Percentiles rank a stretch among this genome's conserved stretches.
Evolutionary conservation across 306 rosid genomes (phyloP).

Genomic region (Heteromeles arbutifolia): DNA sequence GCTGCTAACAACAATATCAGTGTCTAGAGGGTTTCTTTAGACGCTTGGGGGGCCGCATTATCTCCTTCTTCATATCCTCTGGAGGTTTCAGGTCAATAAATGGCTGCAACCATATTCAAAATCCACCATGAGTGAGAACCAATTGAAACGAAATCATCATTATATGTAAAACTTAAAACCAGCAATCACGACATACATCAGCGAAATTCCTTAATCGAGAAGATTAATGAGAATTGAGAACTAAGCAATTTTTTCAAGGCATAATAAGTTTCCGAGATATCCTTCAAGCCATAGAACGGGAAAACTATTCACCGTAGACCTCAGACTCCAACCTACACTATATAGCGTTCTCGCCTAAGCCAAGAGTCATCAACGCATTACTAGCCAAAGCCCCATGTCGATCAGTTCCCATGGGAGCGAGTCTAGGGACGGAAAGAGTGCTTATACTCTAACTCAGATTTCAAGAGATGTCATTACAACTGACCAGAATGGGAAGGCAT

Average conservation of each 20-base stretch:
- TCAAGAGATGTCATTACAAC: neutral
- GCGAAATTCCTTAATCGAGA: neutral
- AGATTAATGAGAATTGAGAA: neutral
- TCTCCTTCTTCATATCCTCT: slow-evolving; percentile 67
- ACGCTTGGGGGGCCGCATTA: slow-evolving; percentile 60
- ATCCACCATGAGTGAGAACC: too few species aligned
- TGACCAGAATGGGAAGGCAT: neutral
- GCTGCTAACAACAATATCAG: neutral
- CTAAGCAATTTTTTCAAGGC: neutral
- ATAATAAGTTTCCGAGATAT: neutral
- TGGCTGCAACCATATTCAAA: slow-evolving; percentile 60
- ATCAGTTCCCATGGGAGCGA: neutral
- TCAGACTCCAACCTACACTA: neutral
- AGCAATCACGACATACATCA: neutral
- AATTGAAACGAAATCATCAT: too few species aligned
- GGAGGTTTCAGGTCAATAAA: slow-evolving; percentile 57
- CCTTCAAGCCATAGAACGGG: neutral
- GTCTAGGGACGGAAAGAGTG: neutral
- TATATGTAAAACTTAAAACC: neutral
- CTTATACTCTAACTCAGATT: neutral
- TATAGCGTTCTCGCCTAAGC: neutral
- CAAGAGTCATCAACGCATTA: neutral
- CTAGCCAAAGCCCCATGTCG: neutral
- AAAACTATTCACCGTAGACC: neutral
- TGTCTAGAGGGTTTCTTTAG: slow-evolving; percentile 47